phyloP scores from a whole-genome alignment of 345 rosid genomes.

The Xanthoceras sorbifolium region DNA sequence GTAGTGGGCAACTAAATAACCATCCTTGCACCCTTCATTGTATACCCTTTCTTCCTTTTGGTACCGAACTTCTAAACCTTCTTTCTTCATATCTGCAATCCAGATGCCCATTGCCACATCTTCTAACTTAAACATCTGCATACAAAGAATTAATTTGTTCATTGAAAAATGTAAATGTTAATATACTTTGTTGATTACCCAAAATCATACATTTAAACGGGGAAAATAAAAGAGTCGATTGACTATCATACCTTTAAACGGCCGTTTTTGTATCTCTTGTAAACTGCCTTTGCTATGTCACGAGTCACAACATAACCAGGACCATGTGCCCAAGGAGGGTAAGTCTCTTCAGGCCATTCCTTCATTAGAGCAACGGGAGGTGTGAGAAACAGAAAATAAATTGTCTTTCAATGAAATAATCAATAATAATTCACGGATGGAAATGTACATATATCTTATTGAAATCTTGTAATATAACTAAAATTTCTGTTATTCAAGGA shows the following conservation, averaged over 20 bases:
- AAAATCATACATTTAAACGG: background rate
- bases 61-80: slow-evolving; percentile 62
- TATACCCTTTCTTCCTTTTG: slow-evolving; percentile 71
- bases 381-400: background rate
- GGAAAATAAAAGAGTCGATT: background rate
- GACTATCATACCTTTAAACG: slow-evolving; percentile 54
- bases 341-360: slow-evolving; percentile 86
- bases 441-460: background rate
- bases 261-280: slow-evolving; percentile 53
- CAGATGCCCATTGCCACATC: slow-evolving; percentile 99
- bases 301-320: slow-evolving; percentile 86
- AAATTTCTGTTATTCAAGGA: background rate
- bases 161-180: background rate
- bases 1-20: slow-evolving; percentile 90
- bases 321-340: slow-evolving; percentile 96
- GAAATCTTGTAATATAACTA: background rate
- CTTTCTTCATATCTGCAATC: slow-evolving; percentile 70
- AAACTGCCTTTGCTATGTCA: slow-evolving; percentile 76
- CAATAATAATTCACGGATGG: background rate
- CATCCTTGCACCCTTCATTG: slow-evolving; percentile 81
- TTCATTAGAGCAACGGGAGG: slow-evolving; percentile 23
- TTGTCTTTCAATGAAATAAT: background rate
- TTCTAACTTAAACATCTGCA: slow-evolving; percentile 97
- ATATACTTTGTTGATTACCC: background rate
- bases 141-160: background rate